Percentiles rank a stretch among this genome's conserved stretches.
Evolutionary conservation across 1,284 basidiomycete species (phyloP).

Genomic region (Pyrrhoderma noxium): DNA sequence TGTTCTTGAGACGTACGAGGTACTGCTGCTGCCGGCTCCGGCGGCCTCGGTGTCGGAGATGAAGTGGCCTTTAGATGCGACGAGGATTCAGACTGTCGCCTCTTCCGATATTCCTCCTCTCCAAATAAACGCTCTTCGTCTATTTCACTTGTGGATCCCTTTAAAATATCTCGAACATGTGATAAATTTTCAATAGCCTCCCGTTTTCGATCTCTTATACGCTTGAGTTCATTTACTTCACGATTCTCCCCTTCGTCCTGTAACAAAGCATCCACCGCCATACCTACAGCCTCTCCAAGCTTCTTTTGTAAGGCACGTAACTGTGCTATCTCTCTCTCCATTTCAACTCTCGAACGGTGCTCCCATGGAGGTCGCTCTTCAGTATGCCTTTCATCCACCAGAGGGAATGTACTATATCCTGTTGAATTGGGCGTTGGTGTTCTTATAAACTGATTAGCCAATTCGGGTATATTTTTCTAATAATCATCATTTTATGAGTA

Average conservation of each 20-base stretch:
- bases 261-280: slow-evolving; percentile 63
- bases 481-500: not conserved
- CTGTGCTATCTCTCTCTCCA: slow-evolving; percentile 52
- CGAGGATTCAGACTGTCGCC: slow-evolving; percentile 24
- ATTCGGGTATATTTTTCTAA: slow-evolving; percentile 78
- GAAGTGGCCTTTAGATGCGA: slow-evolving; percentile 9
- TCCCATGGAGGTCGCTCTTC: slow-evolving; percentile 61
- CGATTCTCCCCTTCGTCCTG: slow-evolving; percentile 43
- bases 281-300: slow-evolving; percentile 59
- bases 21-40: slow-evolving; percentile 23
- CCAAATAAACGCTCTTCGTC: slow-evolving; percentile 60
- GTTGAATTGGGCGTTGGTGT: slow-evolving; percentile 37
- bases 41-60: slow-evolving; percentile 20
- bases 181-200: slow-evolving; percentile 68
- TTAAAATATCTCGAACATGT: slow-evolving; percentile 67
- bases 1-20: slow-evolving; percentile 22
- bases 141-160: slow-evolving; percentile 42
- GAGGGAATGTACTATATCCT: slow-evolving; percentile 46
- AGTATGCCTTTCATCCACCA: slow-evolving; percentile 49
- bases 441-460: slow-evolving; percentile 60
- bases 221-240: slow-evolving; percentile 33
- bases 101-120: slow-evolving; percentile 37
- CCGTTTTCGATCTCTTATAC: slow-evolving; percentile 38
- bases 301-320: slow-evolving; percentile 47
- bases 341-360: slow-evolving; percentile 53